These are phyloP conservation scores for Dunaliella primolecta DNA, from an alignment of 139 green algal species.

Conservation along the genomic window DNA sequence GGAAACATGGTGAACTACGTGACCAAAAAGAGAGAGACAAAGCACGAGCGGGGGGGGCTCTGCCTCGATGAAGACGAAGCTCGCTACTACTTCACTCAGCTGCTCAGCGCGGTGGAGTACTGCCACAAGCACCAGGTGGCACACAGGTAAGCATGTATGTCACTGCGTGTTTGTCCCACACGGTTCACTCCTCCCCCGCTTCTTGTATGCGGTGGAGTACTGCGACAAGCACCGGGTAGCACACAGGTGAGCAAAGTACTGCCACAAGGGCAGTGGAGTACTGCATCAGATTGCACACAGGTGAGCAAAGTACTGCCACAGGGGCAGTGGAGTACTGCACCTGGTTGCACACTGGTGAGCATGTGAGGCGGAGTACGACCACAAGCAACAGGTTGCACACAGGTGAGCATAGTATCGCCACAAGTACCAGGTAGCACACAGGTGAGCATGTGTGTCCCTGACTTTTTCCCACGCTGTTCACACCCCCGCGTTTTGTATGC, in stretches of 20 bases:
- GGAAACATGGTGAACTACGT: constrained; percentile 61
- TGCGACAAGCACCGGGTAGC: constrained; percentile 71
- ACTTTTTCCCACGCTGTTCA: constrained; percentile 37
- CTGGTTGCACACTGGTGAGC: too few relatives aligned
- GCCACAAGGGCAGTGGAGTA: too few relatives aligned
- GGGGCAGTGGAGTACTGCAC: too few relatives aligned
- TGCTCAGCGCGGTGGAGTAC: constrained; percentile 79
- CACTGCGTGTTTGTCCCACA: constrained; percentile 42
- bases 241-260: constrained; percentile 8
- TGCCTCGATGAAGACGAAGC: constrained; percentile 62
- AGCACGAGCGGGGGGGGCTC: constrained; percentile 38
- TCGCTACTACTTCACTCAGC: constrained; percentile 75
- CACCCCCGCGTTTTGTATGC: constrained; percentile 81
- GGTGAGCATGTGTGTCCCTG: constrained; percentile 50
- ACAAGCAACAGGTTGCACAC: too few relatives aligned
- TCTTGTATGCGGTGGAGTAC: constrained; percentile 80
- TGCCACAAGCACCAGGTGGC: constrained; percentile 84
- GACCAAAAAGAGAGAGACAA: constrained; percentile 46
- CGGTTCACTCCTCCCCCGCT: constrained; percentile 69
- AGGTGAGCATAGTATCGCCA: too few relatives aligned
- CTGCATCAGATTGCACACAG: constrained; percentile 17
- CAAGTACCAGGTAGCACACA: constrained; percentile 84
- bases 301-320: too few relatives aligned
- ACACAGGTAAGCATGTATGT: constrained; percentile 65
- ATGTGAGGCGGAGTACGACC: too few relatives aligned